Conservation (phyloP, 2,329 filamentous ascomycete genomes). For the Geoglossum cookeanum region DNA sequence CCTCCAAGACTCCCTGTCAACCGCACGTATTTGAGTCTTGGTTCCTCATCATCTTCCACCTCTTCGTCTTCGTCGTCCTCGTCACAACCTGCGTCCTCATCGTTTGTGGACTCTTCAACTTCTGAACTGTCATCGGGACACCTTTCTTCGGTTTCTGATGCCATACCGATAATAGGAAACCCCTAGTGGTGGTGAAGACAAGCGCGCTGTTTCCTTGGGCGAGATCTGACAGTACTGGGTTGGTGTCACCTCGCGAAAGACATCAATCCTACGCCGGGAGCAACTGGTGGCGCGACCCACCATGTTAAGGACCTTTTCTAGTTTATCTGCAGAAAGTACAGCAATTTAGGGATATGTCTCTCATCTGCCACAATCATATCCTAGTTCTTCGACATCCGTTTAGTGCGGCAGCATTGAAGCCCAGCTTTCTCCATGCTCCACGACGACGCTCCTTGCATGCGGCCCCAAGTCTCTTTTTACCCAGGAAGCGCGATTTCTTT, state of each 20-base stretch:
- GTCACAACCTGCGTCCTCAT: slow-evolving; percentile 27
- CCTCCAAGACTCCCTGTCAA: slow-evolving; percentile 61
- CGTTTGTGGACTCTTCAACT: slow-evolving; percentile 26
- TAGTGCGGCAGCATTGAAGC: neutral
- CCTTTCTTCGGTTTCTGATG: neutral
- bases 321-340: neutral
- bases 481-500: slow-evolving; percentile 43
- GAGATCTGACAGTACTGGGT: neutral
- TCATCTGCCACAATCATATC: neutral
- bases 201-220: neutral
- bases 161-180: neutral
- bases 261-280: neutral
- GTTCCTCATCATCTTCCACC: slow-evolving; percentile 83
- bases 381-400: neutral
- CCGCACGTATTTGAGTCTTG: slow-evolving; percentile 78
- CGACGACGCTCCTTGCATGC: neutral
- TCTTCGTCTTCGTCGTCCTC: slow-evolving; percentile 50
- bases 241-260: neutral
- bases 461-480: slow-evolving; percentile 9
- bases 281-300: neutral
- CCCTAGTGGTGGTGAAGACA: neutral
- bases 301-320: neutral
- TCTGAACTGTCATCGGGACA: neutral
- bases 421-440: neutral
- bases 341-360: neutral